Evolutionary conservation across 306 rosid species (phyloP), one percentile per base, ranked within the genome.

Genomic region (Corylus avellana): DNA sequence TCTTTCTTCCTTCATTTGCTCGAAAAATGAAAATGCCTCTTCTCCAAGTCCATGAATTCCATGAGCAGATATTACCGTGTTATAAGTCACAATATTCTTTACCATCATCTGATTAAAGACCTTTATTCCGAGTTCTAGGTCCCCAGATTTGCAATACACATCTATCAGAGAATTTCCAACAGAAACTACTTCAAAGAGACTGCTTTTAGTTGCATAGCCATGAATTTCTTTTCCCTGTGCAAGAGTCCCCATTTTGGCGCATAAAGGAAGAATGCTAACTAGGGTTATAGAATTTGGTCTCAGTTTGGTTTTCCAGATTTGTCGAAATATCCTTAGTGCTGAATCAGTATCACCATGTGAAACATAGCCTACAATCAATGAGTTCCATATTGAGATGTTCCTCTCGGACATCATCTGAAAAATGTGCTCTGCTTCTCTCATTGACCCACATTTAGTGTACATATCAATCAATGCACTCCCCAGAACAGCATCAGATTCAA

Each of bases 141-240:
- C 74, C 59, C 90, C 88, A 0, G 85, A 84, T 79, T 84, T 87
- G 72, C 85, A 79, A 79, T 82, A 87, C 88, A 84, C 82, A 37
- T 87, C 90, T 29, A 84, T 77, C 25, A 84, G 77, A 57, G 86
- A 84, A 55, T 87, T 84, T 64, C 83, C 88, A 56, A 87, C 76
- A 5, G 79, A 77, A 77, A 63, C 63, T 48, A 71, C 77, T 64
- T 22, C 75, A 50, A 58, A 79, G 59, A 82, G 39, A 37, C 79
- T 74, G 61, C 79, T 87, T 83, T 67, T 82, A 13, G 74, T 87
- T 61, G 82, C 88, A 71, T 87, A 82, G 67, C 88, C 78, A 77
- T 87, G 90, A 46, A 87, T 82, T 79, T 87, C 86, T 82, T 87
- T 84, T 64, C 86, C 90, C 69, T 77, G 83, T 50, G 85, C 77